Percentiles rank a stretch among this genome's conserved stretches.
Conservation (phyloP, 495 filamentous ascomycete species). For the Rhypophila decipiens region DNA sequence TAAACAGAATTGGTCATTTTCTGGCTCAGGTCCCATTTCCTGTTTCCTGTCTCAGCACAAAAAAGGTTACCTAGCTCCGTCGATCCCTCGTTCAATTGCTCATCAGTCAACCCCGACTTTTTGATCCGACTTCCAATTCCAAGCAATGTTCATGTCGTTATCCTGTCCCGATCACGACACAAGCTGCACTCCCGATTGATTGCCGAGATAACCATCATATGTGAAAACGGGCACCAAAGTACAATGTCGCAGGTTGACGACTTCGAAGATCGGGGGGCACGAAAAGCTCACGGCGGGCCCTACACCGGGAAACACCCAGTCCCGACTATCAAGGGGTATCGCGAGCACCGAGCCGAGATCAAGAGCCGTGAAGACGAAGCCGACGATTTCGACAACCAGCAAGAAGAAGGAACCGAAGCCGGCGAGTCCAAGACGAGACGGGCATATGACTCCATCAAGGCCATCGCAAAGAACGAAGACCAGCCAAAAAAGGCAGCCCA, state of each 20-base stretch:
- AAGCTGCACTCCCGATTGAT: no score
- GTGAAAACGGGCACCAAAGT: no score
- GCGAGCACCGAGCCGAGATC: constrained; percentile 47
- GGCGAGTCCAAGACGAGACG: constrained; percentile 28
- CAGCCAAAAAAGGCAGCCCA: constrained; percentile 18
- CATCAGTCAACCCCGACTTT: no score
- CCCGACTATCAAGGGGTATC: constrained; percentile 57
- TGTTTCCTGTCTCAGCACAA: no score
- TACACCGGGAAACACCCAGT: constrained; percentile 54
- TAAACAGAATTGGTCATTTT: no score
- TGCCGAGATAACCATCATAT: no score
- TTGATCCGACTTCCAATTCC: no score
- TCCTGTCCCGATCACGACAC: no score
- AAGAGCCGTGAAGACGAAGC: constrained; percentile 34
- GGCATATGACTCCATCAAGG: constrained; percentile 33
- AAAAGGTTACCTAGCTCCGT: no score
- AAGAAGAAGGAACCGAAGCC: not conserved
- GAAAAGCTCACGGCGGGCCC: constrained; percentile 42
- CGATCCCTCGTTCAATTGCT: no score
- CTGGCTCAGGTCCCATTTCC: no score
- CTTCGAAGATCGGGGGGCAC: constrained; percentile 40
- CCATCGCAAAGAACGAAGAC: constrained; percentile 36
- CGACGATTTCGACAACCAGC: constrained; percentile 28
- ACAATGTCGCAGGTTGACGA: constrained; percentile 24
- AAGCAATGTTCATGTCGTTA: no score